phyloP scores from a whole-genome alignment of 2,329 filamentous ascomycete genomes.

The Dactylellina cionopaga region DNA sequence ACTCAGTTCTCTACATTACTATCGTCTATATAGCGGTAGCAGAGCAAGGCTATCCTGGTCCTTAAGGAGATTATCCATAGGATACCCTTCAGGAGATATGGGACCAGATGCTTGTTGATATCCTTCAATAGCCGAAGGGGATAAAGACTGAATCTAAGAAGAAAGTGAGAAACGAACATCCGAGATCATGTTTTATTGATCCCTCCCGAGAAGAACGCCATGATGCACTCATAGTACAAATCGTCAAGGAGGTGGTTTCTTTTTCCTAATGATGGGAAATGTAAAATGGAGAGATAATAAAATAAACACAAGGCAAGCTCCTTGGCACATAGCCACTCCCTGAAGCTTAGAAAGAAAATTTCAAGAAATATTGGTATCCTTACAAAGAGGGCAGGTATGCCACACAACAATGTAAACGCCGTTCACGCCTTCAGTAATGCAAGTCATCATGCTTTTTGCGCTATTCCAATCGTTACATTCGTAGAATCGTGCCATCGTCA shows the following conservation, averaged over 20 bases:
- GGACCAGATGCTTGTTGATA: too few relatives aligned
- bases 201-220: constrained; percentile 22
- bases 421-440: constrained; percentile 52
- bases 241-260: neutral
- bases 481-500: constrained; percentile 53
- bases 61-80: too few relatives aligned
- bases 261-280: constrained; percentile 4
- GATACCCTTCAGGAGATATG: too few relatives aligned
- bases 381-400: constrained; percentile 43
- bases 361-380: constrained; percentile 48
- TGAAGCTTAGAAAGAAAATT: constrained; percentile 3
- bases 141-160: neutral
- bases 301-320: too few relatives aligned
- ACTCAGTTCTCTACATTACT: too few relatives aligned
- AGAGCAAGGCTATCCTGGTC: too few relatives aligned
- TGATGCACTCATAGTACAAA: constrained; percentile 29
- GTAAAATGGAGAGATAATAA: constrained; percentile 6
- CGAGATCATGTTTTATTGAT: constrained; percentile 11
- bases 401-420: constrained; percentile 52
- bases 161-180: neutral
- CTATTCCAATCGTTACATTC: constrained; percentile 51
- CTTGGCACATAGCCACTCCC: constrained; percentile 6
- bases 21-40: too few relatives aligned
- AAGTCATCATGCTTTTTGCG: constrained; percentile 51
- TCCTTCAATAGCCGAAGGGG: neutral